Conservation (phyloP, 1,139 yeast species). For the Groenewaldozyma sp. region DNA sequence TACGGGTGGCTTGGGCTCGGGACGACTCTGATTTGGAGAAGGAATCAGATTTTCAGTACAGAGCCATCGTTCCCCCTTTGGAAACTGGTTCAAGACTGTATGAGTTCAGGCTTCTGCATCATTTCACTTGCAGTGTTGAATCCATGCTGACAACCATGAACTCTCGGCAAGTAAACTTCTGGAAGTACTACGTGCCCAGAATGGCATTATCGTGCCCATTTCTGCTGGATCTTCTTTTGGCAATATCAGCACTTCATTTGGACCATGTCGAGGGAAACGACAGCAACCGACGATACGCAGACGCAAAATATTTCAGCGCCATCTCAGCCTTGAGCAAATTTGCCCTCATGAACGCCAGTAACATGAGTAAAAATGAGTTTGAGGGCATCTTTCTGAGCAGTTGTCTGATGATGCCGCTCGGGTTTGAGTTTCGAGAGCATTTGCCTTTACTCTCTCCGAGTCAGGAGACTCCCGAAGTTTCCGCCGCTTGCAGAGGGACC, state of each 20-base stretch:
- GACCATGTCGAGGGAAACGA: constrained; percentile 10
- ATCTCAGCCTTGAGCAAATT: constrained; percentile 7
- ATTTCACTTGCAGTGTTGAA: constrained; percentile 10
- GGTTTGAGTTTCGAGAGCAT: constrained; percentile 16
- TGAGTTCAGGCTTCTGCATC: constrained; percentile 14
- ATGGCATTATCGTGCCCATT: constrained; percentile 11
- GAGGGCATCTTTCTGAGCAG: constrained; percentile 16
- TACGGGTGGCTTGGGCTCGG: no score
- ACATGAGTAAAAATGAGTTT: constrained; percentile 3
- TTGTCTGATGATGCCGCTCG: constrained; percentile 18
- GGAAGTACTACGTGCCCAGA: constrained; percentile 16
- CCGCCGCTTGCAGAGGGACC: constrained; percentile 18
- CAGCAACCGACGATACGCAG: constrained; percentile 13
- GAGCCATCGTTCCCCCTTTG: no score
- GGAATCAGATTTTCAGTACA: no score
- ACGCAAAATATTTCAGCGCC: constrained; percentile 13
- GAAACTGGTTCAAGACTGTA: constrained; percentile 1
- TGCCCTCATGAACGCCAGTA: neutral
- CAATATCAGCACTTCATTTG: constrained; percentile 16
- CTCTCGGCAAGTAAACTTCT: constrained; percentile 7
- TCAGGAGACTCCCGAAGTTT: constrained; percentile 13
- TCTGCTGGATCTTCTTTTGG: constrained; percentile 15
- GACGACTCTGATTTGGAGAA: no score
- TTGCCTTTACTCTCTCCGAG: constrained; percentile 10
- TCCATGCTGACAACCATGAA: constrained; percentile 10